Base-by-base conservation (phyloP, 179 eudicot species). In the Patellifolia procumbens region DNA sequence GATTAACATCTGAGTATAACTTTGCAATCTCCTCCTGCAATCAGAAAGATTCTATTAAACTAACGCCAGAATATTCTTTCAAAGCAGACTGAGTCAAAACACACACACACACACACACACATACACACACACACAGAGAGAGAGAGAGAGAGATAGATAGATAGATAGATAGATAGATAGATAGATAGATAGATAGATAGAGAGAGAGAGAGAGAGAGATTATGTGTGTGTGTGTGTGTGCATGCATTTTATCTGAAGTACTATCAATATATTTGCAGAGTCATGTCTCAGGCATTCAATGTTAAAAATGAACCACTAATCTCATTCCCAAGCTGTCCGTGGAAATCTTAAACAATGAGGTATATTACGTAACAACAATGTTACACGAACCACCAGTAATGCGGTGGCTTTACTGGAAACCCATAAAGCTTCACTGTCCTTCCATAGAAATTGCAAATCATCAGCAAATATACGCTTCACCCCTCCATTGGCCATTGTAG, bases 1-100 rank as follows among this genome's bases (percentile, higher is more conserved):
- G 89, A 32, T 11, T 73, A 71, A 96, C 86, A 72, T 91, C 91
- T 63, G 85, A 88, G 26, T 45, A 70, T 81, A 93, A 83, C 79
- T 85, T 87, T 43, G 85, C 80, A 45, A 91, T 13, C 84, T 93
- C 98, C 60, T 85, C 96, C 99, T 96, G 96, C 74, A 87, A 72
- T 59, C 77, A 76, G 48, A 19, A 77, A 26, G 60, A 75, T 12
- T 16, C 61, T 24, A 48, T 73, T 34, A 74, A n/a, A 59, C n/a
- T 61, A 73, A 61, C 3, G 60, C 58, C 64, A 62, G 28, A 43
- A 26, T 15, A 72, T 28, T 5, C 12, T 11, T 43, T 0, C 22
- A 32, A 59, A 1, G 26, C 20, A 49, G 22, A 22, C 35, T 28
- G 65, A 10, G 4, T 7, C 15, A 7, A 59, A 1, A n/a, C n/a